Evolutionary conservation across 1,139 yeast species (phyloP).

Genomic region (Candida smagusa): DNA sequence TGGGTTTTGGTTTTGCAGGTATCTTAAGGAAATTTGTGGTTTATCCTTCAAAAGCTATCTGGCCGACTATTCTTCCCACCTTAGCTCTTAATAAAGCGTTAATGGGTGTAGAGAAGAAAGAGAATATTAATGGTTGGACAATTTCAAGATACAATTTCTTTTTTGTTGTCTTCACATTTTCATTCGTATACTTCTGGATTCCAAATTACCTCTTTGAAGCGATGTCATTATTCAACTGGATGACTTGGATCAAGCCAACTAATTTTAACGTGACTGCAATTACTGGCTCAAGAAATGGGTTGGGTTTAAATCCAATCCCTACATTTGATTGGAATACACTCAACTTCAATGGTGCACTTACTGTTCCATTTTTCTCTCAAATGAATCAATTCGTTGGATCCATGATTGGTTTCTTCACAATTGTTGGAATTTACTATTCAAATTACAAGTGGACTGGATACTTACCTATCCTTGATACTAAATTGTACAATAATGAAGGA

Average conservation of each 20-base stretch:
- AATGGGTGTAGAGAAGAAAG: constrained; percentile 14
- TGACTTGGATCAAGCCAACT: constrained; percentile 19
- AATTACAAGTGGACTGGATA: constrained; percentile 16
- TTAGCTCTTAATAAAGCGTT: constrained; percentile 19
- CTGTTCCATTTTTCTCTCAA: constrained; percentile 13
- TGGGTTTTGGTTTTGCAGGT: constrained; percentile 23
- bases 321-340: constrained; percentile 18
- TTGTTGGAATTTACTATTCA: constrained; percentile 14
- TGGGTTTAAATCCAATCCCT: constrained; percentile 18
- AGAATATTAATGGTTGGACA: constrained; percentile 18
- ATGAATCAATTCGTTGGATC: constrained; percentile 13
- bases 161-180: constrained; percentile 9
- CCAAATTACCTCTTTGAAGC: constrained; percentile 18
- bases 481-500: constrained; percentile 14
- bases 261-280: constrained; percentile 15
- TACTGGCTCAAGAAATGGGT: constrained; percentile 14
- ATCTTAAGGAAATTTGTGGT: constrained; percentile 17
- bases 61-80: constrained; percentile 18
- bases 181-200: constrained; percentile 17
- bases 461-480: constrained; percentile 14
- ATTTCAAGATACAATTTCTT: constrained; percentile 16
- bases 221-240: constrained; percentile 18
- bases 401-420: constrained; percentile 11
- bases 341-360: constrained; percentile 7
- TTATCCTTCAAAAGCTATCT: constrained; percentile 13